phyloP scores from a whole-genome alignment of 768 basidiomycete species.

The Amanita fuliginea region DNA sequence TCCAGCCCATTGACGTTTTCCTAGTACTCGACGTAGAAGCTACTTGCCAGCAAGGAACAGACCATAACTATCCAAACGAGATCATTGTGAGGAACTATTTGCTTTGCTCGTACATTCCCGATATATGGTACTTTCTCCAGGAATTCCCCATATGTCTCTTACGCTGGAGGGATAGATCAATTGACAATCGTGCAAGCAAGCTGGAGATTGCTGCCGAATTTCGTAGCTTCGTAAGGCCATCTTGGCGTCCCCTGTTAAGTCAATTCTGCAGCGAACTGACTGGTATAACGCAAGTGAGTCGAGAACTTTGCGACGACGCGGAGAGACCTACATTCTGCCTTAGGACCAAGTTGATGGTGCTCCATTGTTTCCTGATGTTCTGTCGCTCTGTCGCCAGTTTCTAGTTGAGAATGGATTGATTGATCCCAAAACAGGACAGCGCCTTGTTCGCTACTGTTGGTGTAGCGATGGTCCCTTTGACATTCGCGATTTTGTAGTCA shows the following conservation, averaged over 20 bases:
- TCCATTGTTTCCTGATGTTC: constrained; percentile 62
- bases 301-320: neutral
- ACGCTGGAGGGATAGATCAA: constrained; percentile 60
- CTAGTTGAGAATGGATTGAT: constrained; percentile 63
- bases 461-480: constrained; percentile 81
- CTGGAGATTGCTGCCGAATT: constrained; percentile 75
- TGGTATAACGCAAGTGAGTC: constrained; percentile 81
- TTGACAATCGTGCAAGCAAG: constrained; percentile 37
- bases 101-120: neutral
- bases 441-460: constrained; percentile 62
- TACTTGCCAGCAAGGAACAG: constrained; percentile 59
- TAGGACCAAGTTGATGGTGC: constrained; percentile 76
- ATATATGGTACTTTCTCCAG: constrained; percentile 26
- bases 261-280: constrained; percentile 82
- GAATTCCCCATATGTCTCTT: constrained; percentile 91
- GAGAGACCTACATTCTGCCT: neutral
- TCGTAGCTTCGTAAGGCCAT: constrained; percentile 79
- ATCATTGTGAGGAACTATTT: constrained; percentile 60
- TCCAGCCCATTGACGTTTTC: constrained; percentile 61
- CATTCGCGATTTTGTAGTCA: constrained; percentile 75
- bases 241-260: constrained; percentile 74
- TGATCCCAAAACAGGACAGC: constrained; percentile 42
- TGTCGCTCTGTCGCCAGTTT: constrained; percentile 54
- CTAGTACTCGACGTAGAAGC: constrained; percentile 88
- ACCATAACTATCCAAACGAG: constrained; percentile 86